Evolutionary conservation across 345 rosid species (phyloP), one percentile per base, ranked within the genome.

Genomic region (Punica granatum): DNA sequence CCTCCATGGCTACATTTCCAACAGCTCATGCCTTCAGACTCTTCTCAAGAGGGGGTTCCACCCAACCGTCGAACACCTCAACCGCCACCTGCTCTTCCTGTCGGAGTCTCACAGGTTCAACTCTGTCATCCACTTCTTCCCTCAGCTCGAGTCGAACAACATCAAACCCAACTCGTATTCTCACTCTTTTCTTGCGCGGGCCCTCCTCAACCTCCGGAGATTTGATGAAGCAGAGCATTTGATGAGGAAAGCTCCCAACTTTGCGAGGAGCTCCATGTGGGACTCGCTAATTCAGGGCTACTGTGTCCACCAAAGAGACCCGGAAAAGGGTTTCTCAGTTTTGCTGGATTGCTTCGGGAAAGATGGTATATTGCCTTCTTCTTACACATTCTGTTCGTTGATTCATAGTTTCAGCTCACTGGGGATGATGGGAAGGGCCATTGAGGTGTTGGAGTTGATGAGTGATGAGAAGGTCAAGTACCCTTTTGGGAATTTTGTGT

Each of bases 401-500:
- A 74, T 91, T 65, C 79, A 72, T 73, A 56, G 80, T 63, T 86
- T 91, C 80, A 68, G 80, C 63, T 74, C 61, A 60, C 72, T 21
- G 64, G 88, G 92, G 48, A 72, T 82, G 67, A 80, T 85, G 86
- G 71, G 73, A 61, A 74, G 72, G 63, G 87, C 97, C 13, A 64
- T 84, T 53, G 87, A 82, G 78, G 92, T 87, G 35, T 37, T 88
- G 70, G 89, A 85, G 76, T 70, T 87, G 81, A 85, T 88, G 86
- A 78, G 67, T 68, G 77, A 64, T 65, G 74, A 80, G 43, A 82
- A 73, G 41, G 67, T 77, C 26, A 81, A 69, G 0, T 85, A 88
- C 72, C 89, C 86, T 26, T 88, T 76, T 73, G 75, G 77, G 79
- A 85, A 88, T 85, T 91, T 85, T 69, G 89, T 88, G 46, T 86